Evolutionary conservation across 2,329 filamentous ascomycete species (phyloP).

Genomic region (Pestalotiopsis sp.): DNA sequence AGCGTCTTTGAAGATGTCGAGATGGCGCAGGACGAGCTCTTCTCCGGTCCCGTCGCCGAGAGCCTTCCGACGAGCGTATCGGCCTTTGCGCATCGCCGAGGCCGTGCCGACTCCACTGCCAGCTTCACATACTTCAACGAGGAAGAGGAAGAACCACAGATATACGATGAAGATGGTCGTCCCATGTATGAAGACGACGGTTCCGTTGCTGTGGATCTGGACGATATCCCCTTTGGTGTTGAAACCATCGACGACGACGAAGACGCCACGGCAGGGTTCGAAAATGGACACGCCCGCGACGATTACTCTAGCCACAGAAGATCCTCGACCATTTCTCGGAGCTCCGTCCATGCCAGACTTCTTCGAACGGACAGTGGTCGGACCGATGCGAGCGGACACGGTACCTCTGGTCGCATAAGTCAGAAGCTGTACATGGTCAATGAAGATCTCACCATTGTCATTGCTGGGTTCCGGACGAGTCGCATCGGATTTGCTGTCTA

Average conservation of each 20-base stretch:
- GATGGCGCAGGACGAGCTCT: slow-evolving; percentile 96
- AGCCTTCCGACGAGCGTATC: slow-evolving; percentile 92
- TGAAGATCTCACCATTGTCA: slow-evolving; percentile 90
- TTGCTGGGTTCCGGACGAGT: slow-evolving; percentile 88
- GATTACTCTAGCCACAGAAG: slow-evolving; percentile 57
- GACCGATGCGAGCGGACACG: slow-evolving; percentile 66
- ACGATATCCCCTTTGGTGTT: slow-evolving; percentile 31
- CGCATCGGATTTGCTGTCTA: slow-evolving; percentile 69
- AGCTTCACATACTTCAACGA: slow-evolving; percentile 91
- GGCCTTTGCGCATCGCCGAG: slow-evolving; percentile 84
- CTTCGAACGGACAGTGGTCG: slow-evolving; percentile 69
- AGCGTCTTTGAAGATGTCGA: slow-evolving; percentile 95
- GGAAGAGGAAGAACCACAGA: slow-evolving; percentile 57
- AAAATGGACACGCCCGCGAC: slow-evolving; percentile 39
- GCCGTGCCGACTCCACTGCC: slow-evolving; percentile 77
- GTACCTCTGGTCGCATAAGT: slow-evolving; percentile 61
- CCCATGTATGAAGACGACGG: slow-evolving; percentile 36
- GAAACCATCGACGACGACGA: slow-evolving; percentile 24
- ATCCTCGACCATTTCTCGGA: slow-evolving; percentile 60
- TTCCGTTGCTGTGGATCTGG: slow-evolving; percentile 26
- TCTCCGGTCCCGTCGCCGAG: slow-evolving; percentile 89
- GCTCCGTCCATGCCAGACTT: slow-evolving; percentile 62
- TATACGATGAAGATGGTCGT: slow-evolving; percentile 37
- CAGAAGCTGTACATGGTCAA: slow-evolving; percentile 94
- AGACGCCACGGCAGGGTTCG: slow-evolving; percentile 39